Evolutionary conservation across 2,329 filamentous ascomycete genomes (phyloP).

Genomic region (Verticillium isaacii): DNA sequence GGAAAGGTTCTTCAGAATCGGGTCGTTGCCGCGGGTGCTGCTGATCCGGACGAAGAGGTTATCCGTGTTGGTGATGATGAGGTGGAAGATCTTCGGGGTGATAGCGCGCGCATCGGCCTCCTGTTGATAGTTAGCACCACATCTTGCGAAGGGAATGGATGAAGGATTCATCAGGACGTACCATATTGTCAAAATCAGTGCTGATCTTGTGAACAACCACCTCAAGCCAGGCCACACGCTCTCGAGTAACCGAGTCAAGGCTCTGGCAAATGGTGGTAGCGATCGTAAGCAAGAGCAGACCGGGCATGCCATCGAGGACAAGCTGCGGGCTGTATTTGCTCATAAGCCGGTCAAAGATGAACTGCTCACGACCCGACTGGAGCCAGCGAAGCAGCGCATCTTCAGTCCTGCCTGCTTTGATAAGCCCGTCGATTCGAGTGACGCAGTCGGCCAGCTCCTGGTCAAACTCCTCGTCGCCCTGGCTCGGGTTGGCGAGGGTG

Average conservation of each 20-base stretch:
- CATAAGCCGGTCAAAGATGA: conserved; percentile 56
- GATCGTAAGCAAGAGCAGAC: conserved; percentile 59
- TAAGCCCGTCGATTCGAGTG: conserved; percentile 55
- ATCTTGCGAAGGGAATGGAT: background rate
- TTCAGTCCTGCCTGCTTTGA: conserved; percentile 58
- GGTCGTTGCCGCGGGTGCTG: conserved; percentile 40
- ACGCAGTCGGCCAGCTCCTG: conserved; percentile 52
- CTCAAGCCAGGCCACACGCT: conserved; percentile 58
- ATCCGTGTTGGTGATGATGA: conserved; percentile 48
- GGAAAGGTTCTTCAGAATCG: conserved; percentile 42
- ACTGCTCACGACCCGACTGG: conserved; percentile 56
- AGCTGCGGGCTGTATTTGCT: conserved; percentile 41
- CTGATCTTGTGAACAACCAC: conserved; percentile 52
- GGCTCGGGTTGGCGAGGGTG: conserved; percentile 4
- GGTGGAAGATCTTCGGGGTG: conserved; percentile 52
- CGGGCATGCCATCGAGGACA: conserved; percentile 53
- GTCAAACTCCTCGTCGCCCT: conserved; percentile 17
- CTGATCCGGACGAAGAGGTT: conserved; percentile 46
- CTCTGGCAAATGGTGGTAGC: conserved; percentile 59
- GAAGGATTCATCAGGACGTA: conserved; percentile 30
- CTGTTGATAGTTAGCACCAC: conserved; percentile 28
- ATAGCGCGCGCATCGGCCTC: conserved; percentile 51
- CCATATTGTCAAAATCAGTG: conserved; percentile 41
- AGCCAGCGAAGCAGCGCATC: conserved; percentile 64
- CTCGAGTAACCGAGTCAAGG: conserved; percentile 47